Percentiles rank a stretch among this genome's conserved stretches.
These are phyloP conservation scores for Annulohypoxylon maeteangense DNA, from an alignment of 495 filamentous ascomycete species.

Conservation along the genomic window DNA sequence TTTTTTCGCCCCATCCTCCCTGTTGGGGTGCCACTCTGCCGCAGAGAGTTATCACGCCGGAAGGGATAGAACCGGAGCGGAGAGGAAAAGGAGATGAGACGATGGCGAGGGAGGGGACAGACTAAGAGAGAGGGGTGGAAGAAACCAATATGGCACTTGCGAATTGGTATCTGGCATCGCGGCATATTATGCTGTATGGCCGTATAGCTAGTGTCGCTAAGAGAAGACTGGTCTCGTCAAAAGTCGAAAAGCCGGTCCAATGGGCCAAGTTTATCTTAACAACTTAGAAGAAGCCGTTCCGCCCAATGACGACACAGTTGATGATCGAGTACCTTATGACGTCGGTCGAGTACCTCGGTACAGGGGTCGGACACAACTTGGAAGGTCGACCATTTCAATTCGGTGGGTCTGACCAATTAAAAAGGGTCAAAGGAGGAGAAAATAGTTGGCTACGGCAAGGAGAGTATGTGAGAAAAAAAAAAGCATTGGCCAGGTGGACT, in stretches of 20 bases:
- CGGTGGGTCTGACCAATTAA: conserved; percentile 28
- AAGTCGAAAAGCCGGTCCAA: conserved; percentile 24
- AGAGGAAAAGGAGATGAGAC: conserved; percentile 17
- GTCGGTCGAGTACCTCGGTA: conserved; percentile 27
- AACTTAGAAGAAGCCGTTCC: conserved; percentile 27
- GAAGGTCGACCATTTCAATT: conserved; percentile 26
- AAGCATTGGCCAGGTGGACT: conserved; percentile 40
- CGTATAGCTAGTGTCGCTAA: conserved; percentile 18
- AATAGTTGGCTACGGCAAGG: conserved; percentile 20
- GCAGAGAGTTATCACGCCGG: conserved; percentile 13
- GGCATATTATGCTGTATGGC: neutral
- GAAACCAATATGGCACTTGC: conserved; percentile 37
- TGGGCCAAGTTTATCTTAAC: conserved; percentile 8
- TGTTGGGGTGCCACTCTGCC: conserved; percentile 29
- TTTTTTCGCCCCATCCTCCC: conserved; percentile 20
- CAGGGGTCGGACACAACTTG: conserved; percentile 34
- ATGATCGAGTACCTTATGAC: conserved; percentile 36
- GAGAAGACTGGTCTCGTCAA: conserved; percentile 30
- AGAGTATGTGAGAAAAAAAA: neutral
- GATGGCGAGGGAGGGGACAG: conserved; percentile 7
- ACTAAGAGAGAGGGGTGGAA: conserved; percentile 31
- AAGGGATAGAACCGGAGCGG: conserved; percentile 31
- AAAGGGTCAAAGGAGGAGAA: neutral
- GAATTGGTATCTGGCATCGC: conserved; percentile 27
- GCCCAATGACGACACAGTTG: conserved; percentile 46